Evolutionary conservation across 2,329 filamentous ascomycete genomes (phyloP), one percentile per base, ranked within the genome.

Genomic region (Colletotrichum somersetense): DNA sequence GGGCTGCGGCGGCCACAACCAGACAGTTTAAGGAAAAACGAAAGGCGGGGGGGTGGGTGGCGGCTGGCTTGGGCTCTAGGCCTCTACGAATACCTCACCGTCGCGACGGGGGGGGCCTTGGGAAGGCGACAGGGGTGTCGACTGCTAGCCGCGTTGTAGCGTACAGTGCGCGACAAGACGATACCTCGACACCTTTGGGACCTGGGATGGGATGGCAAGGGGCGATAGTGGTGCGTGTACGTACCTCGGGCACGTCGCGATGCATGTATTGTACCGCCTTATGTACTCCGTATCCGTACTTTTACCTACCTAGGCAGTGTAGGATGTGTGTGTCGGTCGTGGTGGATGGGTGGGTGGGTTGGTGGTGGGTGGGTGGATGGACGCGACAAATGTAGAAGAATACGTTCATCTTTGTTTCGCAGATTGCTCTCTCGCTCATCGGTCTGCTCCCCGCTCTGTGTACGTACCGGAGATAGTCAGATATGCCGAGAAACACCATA

Each of bases 1-100:
- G 81, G 81, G 79, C 81, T 81, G 81, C 79, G 81, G 81, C 79
- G 81, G 80, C 78, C 81, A 82, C 78, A 78, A 78, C 80, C 79
- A 80, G 77, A 81, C 78, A 80, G 79, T 80, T 83, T 81, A 79
- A 82, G 69, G 66, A 81, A 77, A 79, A 80, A 77, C 74, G 75
- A 79, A 74, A 74, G 74, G 75, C 73, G 73, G 75, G 74, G 75
- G 72, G 77, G 76, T 42, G 6, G 44, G 44, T 76, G 76, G 77
- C 77, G 76, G 30, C 30, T 30, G 73, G 59, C 68, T 62, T 73
- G 46, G 61, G 35, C 59, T 62, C 57, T 66, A 62, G 40, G 61
- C 61, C 50, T 44, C 50, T 59, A 61, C 65, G 69, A 55, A 72
- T 46, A 59, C 40, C 65, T 64, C 53, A 64, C 40, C 55, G 66